These are phyloP conservation scores for Sporothrix pseudoabietina DNA, from an alignment of 2,329 filamentous ascomycete genomes.

Conservation along the genomic window DNA sequence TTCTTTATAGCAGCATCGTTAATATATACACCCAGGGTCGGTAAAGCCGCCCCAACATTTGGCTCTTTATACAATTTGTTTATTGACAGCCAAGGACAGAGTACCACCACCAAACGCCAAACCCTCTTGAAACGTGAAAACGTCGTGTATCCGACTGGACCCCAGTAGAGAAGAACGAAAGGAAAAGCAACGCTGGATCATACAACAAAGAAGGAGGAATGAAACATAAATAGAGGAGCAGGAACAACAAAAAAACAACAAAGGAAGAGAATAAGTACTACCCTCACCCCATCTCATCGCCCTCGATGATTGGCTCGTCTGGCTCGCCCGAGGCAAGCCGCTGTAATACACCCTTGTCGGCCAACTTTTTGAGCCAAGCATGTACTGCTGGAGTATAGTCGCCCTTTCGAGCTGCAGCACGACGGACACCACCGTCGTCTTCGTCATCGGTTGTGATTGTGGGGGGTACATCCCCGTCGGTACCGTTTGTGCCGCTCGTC, in stretches of 20 bases:
- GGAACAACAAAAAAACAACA: background rate
- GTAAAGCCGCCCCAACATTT: background rate
- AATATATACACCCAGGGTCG: background rate
- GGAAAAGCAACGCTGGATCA: background rate
- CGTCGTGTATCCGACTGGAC: background rate
- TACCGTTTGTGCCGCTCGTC: background rate
- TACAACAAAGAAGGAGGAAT: background rate
- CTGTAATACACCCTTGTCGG: slow-evolving; percentile 64
- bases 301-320: slow-evolving; percentile 13
- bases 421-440: slow-evolving; percentile 50
- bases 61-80: background rate
- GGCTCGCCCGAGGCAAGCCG: slow-evolving; percentile 37
- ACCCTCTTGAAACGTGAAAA: background rate
- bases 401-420: slow-evolving; percentile 58
- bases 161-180: background rate
- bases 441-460: slow-evolving; percentile 48
- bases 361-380: slow-evolving; percentile 68
- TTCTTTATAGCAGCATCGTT: background rate
- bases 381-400: slow-evolving; percentile 73
- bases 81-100: background rate
- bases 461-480: background rate
- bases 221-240: too few relatives aligned
- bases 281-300: background rate
- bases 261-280: background rate
- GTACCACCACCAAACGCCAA: background rate